phyloP scores from a whole-genome alignment of 352 stramenopile species.

The Phytopythium mirpurense region DNA sequence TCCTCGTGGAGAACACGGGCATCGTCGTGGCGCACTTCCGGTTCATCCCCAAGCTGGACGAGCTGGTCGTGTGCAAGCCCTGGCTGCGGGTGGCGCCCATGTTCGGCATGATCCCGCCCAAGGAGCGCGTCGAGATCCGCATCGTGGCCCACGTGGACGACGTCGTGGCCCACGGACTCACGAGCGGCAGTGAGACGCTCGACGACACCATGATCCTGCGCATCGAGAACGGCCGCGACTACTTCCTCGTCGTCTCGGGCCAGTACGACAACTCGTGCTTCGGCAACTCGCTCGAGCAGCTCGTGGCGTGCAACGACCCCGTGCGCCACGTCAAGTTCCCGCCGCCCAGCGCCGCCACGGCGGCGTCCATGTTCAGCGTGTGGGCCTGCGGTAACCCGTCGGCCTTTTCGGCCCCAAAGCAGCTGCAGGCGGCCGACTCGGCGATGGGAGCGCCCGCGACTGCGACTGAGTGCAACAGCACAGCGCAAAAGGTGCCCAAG shows the following conservation, averaged over 20 bases:
- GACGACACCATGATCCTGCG: conserved; percentile 97
- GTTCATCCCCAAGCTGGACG: conserved; percentile 89
- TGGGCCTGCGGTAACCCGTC: conserved; percentile 17
- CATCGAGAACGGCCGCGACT: conserved; percentile 95
- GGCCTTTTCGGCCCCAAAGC: background rate
- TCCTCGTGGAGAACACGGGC: conserved; percentile 89
- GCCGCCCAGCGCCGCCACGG: conserved; percentile 8
- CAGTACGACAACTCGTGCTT: conserved; percentile 94
- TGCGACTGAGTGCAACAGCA: conserved; percentile 15
- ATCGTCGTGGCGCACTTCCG: conserved; percentile 93
- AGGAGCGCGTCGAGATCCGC: conserved; percentile 81
- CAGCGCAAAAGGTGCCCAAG: conserved; percentile 89
- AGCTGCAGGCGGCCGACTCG: conserved; percentile 14
- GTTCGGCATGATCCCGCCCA: conserved; percentile 83
- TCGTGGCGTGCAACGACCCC: conserved; percentile 88
- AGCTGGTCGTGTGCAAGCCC: conserved; percentile 84
- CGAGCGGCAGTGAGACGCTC: conserved; percentile 87
- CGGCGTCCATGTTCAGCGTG: conserved; percentile 39
- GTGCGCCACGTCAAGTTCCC: conserved; percentile 59
- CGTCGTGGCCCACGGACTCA: conserved; percentile 84
- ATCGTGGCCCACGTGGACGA: conserved; percentile 91
- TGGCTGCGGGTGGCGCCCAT: conserved; percentile 91
- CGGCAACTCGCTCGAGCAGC: conserved; percentile 92
- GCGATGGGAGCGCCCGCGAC: background rate
- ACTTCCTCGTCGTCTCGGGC: conserved; percentile 92